These are phyloP conservation scores for Suhomyces terraborum DNA, from an alignment of 1,139 yeast species.

Conservation along the genomic window DNA sequence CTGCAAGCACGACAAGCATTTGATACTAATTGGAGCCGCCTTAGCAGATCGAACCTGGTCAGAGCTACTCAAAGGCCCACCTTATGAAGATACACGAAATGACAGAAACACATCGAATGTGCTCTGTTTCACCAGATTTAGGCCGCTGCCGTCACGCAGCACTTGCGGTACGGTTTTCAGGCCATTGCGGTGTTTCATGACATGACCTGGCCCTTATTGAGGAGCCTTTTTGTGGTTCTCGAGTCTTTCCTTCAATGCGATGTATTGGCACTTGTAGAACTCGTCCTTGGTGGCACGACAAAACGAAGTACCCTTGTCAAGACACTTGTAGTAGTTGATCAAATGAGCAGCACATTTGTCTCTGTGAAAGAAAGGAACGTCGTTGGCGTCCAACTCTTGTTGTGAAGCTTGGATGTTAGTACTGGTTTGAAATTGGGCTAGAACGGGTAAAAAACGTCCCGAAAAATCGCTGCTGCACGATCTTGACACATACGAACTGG, in stretches of 20 bases:
- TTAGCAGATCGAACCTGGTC: too few species aligned
- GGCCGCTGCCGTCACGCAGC: not conserved
- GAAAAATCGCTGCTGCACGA: not conserved
- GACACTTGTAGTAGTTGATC: slow-evolving; percentile 49
- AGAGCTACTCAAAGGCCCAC: not conserved
- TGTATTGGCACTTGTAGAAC: slow-evolving; percentile 51
- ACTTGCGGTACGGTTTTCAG: too few species aligned
- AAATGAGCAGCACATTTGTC: slow-evolving; percentile 51
- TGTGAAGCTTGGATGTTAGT: slow-evolving; percentile 33
- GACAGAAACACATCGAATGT: not conserved
- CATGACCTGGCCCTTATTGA: slow-evolving; percentile 6
- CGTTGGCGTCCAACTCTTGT: slow-evolving; percentile 44
- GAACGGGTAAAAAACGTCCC: not conserved
- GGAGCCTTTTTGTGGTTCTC: slow-evolving; percentile 22
- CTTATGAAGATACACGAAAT: not conserved
- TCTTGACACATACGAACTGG: slow-evolving; percentile 20
- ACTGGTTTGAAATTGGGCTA: not conserved
- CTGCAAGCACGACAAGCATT: too few species aligned
- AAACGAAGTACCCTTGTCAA: slow-evolving; percentile 49
- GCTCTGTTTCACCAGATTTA: not conserved
- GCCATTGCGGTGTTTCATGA: not conserved
- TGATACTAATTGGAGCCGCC: not conserved
- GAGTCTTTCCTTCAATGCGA: slow-evolving; percentile 48
- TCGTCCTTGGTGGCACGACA: slow-evolving; percentile 46
- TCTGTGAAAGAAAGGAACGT: slow-evolving; percentile 50